phyloP scores from a whole-genome alignment of 192 early-diverging fungal genomes.

The Coemansia umbellata region DNA sequence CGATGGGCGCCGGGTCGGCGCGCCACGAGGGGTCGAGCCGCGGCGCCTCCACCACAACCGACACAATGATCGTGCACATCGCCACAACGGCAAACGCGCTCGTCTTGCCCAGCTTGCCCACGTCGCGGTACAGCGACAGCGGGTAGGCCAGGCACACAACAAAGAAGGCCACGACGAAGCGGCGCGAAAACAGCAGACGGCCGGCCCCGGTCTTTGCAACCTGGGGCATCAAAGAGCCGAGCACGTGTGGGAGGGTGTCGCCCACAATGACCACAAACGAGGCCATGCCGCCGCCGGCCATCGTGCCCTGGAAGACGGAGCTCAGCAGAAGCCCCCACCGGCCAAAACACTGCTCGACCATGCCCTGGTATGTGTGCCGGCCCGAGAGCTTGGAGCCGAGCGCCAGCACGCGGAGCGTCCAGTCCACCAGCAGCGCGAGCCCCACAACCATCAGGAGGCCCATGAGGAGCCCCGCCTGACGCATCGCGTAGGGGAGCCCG shows the following conservation, averaged over 20 bases:
- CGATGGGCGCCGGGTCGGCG: constrained; percentile 27
- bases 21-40: constrained; percentile 51
- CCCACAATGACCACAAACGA: constrained; percentile 60
- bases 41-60: constrained; percentile 68
- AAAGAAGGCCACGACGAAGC: constrained; percentile 72
- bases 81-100: constrained; percentile 79
- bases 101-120: constrained; percentile 84
- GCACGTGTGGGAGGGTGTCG: constrained; percentile 84
- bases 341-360: constrained; percentile 82
- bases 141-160: constrained; percentile 79
- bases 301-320: constrained; percentile 87
- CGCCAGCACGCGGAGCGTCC: constrained; percentile 74
- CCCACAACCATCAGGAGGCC: constrained; percentile 53
- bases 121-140: constrained; percentile 81
- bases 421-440: constrained; percentile 61
- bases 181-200: constrained; percentile 63
- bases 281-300: constrained; percentile 85
- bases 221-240: constrained; percentile 64
- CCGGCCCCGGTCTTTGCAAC: constrained; percentile 54
- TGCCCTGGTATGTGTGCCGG: constrained; percentile 74
- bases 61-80: constrained; percentile 73
- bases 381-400: constrained; percentile 73
- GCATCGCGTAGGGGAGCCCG: constrained; percentile 83
- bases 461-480: constrained; percentile 67
- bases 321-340: constrained; percentile 67